Conservation (phyloP, 2,329 filamentous ascomycete genomes). For the Cytospora schulzeri region DNA sequence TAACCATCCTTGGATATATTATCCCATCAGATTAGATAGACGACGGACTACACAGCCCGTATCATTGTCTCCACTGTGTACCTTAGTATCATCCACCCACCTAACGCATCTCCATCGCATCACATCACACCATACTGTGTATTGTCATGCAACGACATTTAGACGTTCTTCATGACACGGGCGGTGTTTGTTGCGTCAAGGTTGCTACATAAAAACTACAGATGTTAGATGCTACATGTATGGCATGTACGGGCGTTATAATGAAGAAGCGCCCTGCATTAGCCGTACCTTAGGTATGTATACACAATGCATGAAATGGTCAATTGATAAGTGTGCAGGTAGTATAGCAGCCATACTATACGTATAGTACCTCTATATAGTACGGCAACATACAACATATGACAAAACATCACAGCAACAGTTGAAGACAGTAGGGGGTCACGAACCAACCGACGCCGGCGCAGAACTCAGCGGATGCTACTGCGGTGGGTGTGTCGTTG, state of each 20-base stretch:
- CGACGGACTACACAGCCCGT: background rate
- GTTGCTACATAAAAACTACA: too few relatives aligned
- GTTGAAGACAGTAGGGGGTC: constrained; percentile 1
- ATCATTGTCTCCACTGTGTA: background rate
- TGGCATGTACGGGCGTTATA: background rate
- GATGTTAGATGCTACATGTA: too few relatives aligned
- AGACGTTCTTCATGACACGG: background rate
- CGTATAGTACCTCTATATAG: background rate
- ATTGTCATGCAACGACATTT: background rate
- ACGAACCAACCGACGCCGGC: background rate
- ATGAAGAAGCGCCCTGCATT: constrained; percentile 1
- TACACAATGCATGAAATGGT: background rate
- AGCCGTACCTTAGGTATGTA: background rate
- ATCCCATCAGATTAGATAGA: constrained; percentile 1
- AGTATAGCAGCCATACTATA: background rate
- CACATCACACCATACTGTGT: background rate
- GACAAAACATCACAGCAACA: background rate
- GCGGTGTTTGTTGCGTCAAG: too few relatives aligned
- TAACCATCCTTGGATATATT: background rate
- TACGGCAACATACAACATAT: background rate
- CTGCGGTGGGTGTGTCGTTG: constrained; percentile 27
- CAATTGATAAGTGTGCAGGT: background rate
- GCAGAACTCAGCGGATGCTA: background rate
- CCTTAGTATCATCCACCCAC: background rate
- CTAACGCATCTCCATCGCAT: background rate